A percentile compares a stretch with the other conserved stretches of the same genome.
These are phyloP conservation scores for Alternaria atra DNA, from an alignment of 2,329 filamentous ascomycete genomes.

Conservation along the genomic window DNA sequence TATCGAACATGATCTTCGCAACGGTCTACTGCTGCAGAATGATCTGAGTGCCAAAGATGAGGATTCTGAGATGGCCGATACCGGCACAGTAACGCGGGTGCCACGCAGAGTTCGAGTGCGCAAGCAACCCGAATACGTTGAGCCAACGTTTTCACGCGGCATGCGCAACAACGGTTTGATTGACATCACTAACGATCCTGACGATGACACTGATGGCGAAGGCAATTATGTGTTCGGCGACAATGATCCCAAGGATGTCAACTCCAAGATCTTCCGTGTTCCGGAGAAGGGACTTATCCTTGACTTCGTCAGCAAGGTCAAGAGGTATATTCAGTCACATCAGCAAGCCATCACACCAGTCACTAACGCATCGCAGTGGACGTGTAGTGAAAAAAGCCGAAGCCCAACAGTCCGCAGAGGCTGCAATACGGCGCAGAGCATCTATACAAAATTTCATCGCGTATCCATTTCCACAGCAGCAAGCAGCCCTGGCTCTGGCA, in stretches of 20 bases:
- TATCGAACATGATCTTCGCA: slow-evolving; percentile 74
- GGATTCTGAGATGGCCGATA: slow-evolving; percentile 43
- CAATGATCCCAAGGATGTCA: slow-evolving; percentile 52
- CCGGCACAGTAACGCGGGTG: slow-evolving; percentile 36
- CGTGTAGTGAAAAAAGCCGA: slow-evolving; percentile 33
- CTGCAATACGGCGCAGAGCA: slow-evolving; percentile 32
- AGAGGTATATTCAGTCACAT: slow-evolving; percentile 46
- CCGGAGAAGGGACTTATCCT: slow-evolving; percentile 59
- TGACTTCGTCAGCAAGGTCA: slow-evolving; percentile 70
- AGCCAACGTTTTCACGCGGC: slow-evolving; percentile 66
- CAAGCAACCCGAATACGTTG: slow-evolving; percentile 58
- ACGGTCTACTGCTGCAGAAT: slow-evolving; percentile 43
- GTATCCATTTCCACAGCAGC: slow-evolving; percentile 65
- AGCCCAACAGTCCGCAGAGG: slow-evolving; percentile 21
- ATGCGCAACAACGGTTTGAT: slow-evolving; percentile 62
- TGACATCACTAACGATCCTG: slow-evolving; percentile 55
- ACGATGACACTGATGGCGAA: slow-evolving; percentile 54
- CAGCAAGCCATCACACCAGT: slow-evolving; percentile 8
- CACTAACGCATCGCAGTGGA: slow-evolving; percentile 31
- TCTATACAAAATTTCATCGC: slow-evolving; percentile 41
- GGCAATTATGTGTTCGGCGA: slow-evolving; percentile 54
- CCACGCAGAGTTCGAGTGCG: slow-evolving; percentile 59
- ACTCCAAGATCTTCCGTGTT: slow-evolving; percentile 55
- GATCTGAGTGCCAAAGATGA: slow-evolving; percentile 42
- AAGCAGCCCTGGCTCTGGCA: slow-evolving; percentile 71